Conservation (phyloP, 441 rosid species). For the Mallotus repandus region DNA sequence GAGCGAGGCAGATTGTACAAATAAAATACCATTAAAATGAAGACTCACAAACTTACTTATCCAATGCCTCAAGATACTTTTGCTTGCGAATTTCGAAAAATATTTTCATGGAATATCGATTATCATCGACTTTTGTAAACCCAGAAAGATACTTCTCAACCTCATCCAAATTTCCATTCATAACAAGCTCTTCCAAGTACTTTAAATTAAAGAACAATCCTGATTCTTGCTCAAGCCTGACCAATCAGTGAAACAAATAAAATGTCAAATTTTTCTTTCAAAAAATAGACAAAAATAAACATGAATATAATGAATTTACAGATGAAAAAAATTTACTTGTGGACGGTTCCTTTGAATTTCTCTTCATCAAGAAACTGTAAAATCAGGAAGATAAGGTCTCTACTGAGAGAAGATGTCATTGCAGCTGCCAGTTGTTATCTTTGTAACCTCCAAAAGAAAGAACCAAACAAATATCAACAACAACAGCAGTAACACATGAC, state of each 20-base stretch:
- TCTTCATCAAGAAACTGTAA: constrained; percentile 59
- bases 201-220: constrained; percentile 46
- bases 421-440: constrained; percentile 23
- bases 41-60: constrained; percentile 32
- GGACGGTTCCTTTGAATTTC: constrained; percentile 47
- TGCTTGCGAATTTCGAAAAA: constrained; percentile 62
- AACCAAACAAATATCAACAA: not conserved
- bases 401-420: constrained; percentile 44
- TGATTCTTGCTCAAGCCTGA: constrained; percentile 61
- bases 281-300: not conserved
- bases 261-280: not conserved
- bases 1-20: not conserved
- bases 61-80: constrained; percentile 55
- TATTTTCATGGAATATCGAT: constrained; percentile 50
- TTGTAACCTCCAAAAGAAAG: constrained; percentile 9
- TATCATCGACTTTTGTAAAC: constrained; percentile 50
- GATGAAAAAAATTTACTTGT: constrained; percentile 29
- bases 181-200: constrained; percentile 50
- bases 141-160: constrained; percentile 50
- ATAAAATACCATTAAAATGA: not conserved
- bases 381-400: constrained; percentile 53
- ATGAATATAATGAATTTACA: not conserved
- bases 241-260: constrained; percentile 12
- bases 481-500: not conserved
- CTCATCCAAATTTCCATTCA: constrained; percentile 51